phyloP scores from a whole-genome alignment of 2,329 filamentous ascomycete species.

The Monosporascus sp. region DNA sequence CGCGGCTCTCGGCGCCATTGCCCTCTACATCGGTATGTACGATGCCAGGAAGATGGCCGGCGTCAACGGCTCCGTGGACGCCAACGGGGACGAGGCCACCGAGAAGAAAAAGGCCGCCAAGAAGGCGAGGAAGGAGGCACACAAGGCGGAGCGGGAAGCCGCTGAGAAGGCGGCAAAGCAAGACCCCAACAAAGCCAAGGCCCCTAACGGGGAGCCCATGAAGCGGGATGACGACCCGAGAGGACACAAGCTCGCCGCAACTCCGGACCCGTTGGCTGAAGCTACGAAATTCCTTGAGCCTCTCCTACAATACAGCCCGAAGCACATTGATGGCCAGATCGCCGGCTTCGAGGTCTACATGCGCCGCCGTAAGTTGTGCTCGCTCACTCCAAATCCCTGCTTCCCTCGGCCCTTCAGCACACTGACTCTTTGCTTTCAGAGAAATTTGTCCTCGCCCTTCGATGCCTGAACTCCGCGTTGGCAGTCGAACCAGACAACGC shows the following conservation, averaged over 20 bases:
- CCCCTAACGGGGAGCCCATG: constrained; percentile 61
- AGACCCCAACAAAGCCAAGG: constrained; percentile 74
- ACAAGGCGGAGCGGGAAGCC: constrained; percentile 70
- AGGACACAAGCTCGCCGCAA: constrained; percentile 74
- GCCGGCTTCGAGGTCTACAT: constrained; percentile 89
- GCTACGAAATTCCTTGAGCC: constrained; percentile 82
- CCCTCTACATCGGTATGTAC: constrained; percentile 72
- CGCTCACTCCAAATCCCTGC: background rate
- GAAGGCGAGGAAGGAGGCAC: constrained; percentile 80
- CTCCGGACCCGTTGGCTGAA: constrained; percentile 76
- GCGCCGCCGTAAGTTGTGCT: constrained; percentile 64
- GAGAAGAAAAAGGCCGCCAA: constrained; percentile 85
- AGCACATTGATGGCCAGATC: constrained; percentile 75
- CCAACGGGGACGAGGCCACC: constrained; percentile 50
- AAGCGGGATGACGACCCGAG: constrained; percentile 89
- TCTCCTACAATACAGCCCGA: constrained; percentile 75
- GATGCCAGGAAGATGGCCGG: constrained; percentile 66
- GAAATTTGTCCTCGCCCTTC: constrained; percentile 83
- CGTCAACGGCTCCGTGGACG: constrained; percentile 47
- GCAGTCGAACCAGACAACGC: constrained; percentile 65
- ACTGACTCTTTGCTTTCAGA: constrained; percentile 41
- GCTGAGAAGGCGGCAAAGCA: constrained; percentile 74
- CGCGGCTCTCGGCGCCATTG: constrained; percentile 75
- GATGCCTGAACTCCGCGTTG: constrained; percentile 72
- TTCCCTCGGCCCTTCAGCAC: constrained; percentile 19